Evolutionary conservation across 345 rosid genomes (phyloP), one percentile per base, ranked within the genome.

Genomic region (Combretum micranthum): DNA sequence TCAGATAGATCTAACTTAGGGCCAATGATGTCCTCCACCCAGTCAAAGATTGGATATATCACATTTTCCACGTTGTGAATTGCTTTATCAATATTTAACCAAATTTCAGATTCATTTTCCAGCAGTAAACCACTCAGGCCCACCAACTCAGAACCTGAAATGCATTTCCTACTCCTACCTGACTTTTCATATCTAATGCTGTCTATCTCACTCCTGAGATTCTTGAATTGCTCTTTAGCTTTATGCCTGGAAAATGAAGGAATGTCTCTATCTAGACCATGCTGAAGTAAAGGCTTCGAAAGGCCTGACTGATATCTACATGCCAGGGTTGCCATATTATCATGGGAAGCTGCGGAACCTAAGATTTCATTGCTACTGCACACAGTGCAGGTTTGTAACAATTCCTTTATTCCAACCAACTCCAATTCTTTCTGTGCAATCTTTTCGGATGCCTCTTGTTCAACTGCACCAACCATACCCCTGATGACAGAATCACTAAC

Each of bases 401-500:
- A 62, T 71, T 81, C 84, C 76, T 58, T 79, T 62, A 82, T 56
- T 50, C 64, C 72, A 12, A 72, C 74, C 66, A 94, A 50, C 62
- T 90, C 95, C 61, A 65, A 52, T 10, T 90, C 92, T 70, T 84
- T 83, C 75, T 65, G 20, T 55, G 82, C 78, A 43, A 87, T 77
- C 78, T 72, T 77, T 65, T 78, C 87, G 18, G 77, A 72, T 49
- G 95, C 92, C 52, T 85, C 84, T 17, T 81, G 75, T 64, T 87
- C 80, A 52, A 90, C 67, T 0, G 87, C 94, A 42, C 66, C 74
- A 13, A 83, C 83, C 78, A 80, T 75, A 44, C 90, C 99, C 76
- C 71, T 89, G 20, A 85, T 69, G 57, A 93, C 78, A 1, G 97
- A 83, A 37, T 89, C 85, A 32, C 69, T 83, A 25, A 93, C 99